Percentiles rank a stretch among this genome's conserved stretches.
Evolutionary conservation across 2,329 filamentous ascomycete species (phyloP).

Genomic region (Arthrobotrys megalospora): DNA sequence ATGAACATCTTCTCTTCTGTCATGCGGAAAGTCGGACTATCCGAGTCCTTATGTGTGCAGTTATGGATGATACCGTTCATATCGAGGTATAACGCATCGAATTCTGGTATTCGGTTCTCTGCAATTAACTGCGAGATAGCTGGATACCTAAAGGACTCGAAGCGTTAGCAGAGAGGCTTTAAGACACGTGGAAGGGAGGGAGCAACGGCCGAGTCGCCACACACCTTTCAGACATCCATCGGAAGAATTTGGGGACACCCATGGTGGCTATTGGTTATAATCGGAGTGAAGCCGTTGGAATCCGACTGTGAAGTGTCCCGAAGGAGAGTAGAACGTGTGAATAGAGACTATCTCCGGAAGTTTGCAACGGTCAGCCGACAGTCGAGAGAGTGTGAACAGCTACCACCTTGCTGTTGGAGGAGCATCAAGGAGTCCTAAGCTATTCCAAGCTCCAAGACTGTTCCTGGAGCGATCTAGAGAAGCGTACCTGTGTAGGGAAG

Average conservation of each 20-base stretch:
- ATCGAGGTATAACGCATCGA: constrained; percentile 95
- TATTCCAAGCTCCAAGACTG: not conserved
- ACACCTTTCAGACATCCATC: constrained; percentile 95
- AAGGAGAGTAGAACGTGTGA: constrained; percentile 23
- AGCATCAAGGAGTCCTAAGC: not conserved
- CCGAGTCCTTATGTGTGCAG: constrained; percentile 96
- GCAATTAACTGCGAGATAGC: constrained; percentile 98
- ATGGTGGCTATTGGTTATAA: constrained; percentile 67
- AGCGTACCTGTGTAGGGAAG: constrained; percentile 38
- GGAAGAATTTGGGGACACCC: constrained; percentile 93
- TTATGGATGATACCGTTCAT: constrained; percentile 99
- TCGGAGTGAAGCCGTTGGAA: constrained; percentile 37
- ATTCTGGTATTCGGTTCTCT: constrained; percentile 98
- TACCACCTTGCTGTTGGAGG: constrained; percentile 1
- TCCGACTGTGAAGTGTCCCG: constrained; percentile 35
- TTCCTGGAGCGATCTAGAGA: not conserved
- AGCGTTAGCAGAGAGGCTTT: not conserved
- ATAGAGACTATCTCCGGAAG: constrained; percentile 54
- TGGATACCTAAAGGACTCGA: constrained; percentile 75
- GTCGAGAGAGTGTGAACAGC: not conserved
- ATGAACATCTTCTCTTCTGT: constrained; percentile 99
- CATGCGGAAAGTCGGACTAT: constrained; percentile 90
- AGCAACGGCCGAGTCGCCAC: not conserved
- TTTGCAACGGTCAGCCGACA: constrained; percentile 57
- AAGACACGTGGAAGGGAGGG: constrained; percentile 3